A percentile compares a stretch with the other conserved stretches of the same genome.
These are phyloP conservation scores for Geranium rotundifolium DNA, from an alignment of 345 rosid species.

Conservation along the genomic window DNA sequence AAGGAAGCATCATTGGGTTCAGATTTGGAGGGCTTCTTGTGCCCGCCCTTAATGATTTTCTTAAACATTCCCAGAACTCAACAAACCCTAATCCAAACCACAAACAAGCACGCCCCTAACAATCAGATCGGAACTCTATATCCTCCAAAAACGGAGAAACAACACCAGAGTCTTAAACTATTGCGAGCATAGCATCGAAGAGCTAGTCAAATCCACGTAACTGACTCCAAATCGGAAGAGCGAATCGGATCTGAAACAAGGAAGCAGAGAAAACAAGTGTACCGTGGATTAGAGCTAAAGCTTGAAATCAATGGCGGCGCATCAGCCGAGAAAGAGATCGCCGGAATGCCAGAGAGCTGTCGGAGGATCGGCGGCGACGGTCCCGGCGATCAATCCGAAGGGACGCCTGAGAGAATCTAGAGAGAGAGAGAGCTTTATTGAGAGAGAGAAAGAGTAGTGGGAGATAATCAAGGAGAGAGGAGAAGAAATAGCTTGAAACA, in stretches of 20 bases:
- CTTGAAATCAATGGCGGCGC: not conserved
- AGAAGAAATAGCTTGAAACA: not conserved
- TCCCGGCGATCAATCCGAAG: not conserved
- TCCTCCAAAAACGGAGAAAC: not conserved
- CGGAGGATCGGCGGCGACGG: not conserved
- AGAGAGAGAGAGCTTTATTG: not conserved
- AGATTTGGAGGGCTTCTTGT: conserved; percentile 36
- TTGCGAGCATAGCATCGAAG: not conserved
- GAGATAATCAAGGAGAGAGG: not conserved
- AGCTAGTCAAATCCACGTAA: not conserved
- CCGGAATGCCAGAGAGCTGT: not conserved
- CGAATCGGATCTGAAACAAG: not conserved
- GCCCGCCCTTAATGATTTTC: conserved; percentile 45
- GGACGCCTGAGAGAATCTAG: not conserved
- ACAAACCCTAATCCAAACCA: conserved; percentile 9
- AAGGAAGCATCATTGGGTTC: conserved; percentile 13
- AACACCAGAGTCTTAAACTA: not conserved
- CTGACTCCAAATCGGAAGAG: not conserved
- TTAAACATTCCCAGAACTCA: conserved; percentile 23
- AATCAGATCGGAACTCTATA: not conserved
- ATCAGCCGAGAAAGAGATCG: not conserved
- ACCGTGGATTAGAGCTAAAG: not conserved
- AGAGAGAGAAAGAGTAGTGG: not conserved
- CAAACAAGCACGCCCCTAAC: not conserved
- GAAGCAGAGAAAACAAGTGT: not conserved